phyloP scores from a whole-genome alignment of 1,284 basidiomycete genomes.

The Marasmius sp. region DNA sequence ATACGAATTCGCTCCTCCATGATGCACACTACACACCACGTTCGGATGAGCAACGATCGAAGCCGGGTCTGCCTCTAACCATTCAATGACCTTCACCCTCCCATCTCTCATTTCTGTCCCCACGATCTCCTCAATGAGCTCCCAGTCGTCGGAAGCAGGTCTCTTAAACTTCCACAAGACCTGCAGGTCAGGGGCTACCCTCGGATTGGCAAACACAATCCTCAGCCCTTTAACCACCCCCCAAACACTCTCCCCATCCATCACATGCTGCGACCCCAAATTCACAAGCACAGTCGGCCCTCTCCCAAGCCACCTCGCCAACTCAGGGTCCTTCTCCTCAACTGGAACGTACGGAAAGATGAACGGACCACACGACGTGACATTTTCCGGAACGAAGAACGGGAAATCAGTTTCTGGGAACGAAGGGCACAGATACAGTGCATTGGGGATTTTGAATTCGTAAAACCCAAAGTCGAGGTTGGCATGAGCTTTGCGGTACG shows the following conservation, averaged over 20 bases:
- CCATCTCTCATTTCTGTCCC: not conserved
- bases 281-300: conserved; percentile 9
- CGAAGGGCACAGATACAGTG: conserved; percentile 5
- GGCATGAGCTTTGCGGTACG: conserved; percentile 2
- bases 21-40: not conserved
- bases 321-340: not conserved
- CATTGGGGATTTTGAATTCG: not conserved
- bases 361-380: conserved; percentile 10
- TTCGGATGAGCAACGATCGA: not conserved
- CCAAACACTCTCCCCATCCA: not conserved
- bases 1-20: conserved; percentile 1
- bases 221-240: conserved; percentile 6
- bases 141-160: not conserved
- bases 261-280: conserved; percentile 10
- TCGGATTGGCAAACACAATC: not conserved
- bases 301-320: conserved; percentile 4
- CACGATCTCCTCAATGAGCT: not conserved
- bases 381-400: not conserved
- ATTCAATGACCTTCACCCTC: not conserved
- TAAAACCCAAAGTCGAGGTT: not conserved
- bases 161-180: conserved; percentile 12
- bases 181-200: conserved; percentile 1
- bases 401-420: conserved; percentile 9
- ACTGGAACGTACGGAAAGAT: conserved; percentile 4
- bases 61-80: not conserved